phyloP scores from a whole-genome alignment of 2,329 filamentous ascomycete species.

The Sporothrix schenckii region DNA sequence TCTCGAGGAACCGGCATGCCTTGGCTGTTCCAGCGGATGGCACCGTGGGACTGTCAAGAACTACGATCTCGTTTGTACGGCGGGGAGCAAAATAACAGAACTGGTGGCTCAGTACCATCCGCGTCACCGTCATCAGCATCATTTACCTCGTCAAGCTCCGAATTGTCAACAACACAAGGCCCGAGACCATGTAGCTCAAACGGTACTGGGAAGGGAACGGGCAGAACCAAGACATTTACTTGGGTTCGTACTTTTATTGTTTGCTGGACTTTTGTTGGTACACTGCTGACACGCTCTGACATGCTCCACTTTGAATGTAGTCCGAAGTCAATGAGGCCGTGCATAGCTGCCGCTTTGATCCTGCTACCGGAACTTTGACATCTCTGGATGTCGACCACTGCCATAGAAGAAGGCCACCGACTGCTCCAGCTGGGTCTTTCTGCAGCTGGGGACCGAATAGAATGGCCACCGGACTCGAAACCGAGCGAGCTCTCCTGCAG shows the following conservation, averaged over 20 bases:
- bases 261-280: neutral
- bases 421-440: neutral
- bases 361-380: conserved; percentile 8
- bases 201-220: neutral
- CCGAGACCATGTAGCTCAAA: neutral
- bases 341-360: conserved; percentile 28
- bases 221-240: conserved; percentile 6
- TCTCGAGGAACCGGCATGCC: conserved; percentile 36
- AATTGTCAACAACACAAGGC: neutral
- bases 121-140: neutral
- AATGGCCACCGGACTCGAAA: neutral
- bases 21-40: conserved; percentile 42
- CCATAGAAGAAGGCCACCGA: neutral
- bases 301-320: conserved; percentile 8
- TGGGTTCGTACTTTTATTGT: neutral
- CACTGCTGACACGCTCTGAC: neutral
- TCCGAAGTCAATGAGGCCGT: conserved; percentile 35
- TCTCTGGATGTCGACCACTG: neutral
- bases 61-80: conserved; percentile 37
- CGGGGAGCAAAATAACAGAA: neutral
- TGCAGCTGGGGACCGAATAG: neutral
- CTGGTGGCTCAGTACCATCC: neutral
- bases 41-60: conserved; percentile 38
- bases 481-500: conserved; percentile 9
- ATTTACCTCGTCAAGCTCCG: neutral